phyloP scores from a whole-genome alignment of 805 yeast genomes.

The Metschnikowia reukaufii region DNA sequence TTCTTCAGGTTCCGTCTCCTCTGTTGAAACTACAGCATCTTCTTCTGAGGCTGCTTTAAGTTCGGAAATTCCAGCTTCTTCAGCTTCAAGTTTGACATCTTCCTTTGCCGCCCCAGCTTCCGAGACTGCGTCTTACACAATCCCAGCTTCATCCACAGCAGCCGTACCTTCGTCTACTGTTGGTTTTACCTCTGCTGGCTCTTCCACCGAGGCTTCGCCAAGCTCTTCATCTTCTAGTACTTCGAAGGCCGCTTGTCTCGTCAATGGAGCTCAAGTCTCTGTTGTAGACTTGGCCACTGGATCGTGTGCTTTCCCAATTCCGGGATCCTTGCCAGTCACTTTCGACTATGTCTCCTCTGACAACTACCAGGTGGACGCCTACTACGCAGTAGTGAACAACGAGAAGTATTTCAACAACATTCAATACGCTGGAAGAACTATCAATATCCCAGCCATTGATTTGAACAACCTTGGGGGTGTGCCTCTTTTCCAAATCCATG shows the following conservation, averaged over 20 bases:
- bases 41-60: too few relatives aligned
- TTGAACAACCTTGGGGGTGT: constrained; percentile 25
- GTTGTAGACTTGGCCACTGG: constrained; percentile 43
- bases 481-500: constrained; percentile 33
- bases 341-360: constrained; percentile 30
- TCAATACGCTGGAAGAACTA: constrained; percentile 30
- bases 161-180: too few relatives aligned
- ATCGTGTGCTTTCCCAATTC: constrained; percentile 38
- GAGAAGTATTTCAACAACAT: constrained; percentile 37
- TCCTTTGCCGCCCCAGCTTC: too few relatives aligned
- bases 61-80: too few relatives aligned
- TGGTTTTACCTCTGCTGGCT: constrained; percentile 7
- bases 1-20: too few relatives aligned
- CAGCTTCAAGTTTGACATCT: too few relatives aligned
- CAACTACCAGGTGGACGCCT: constrained; percentile 36
- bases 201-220: constrained; percentile 1
- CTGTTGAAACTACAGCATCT: too few relatives aligned
- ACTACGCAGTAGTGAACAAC: constrained; percentile 31
- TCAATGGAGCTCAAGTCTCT: constrained; percentile 33
- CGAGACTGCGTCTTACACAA: too few relatives aligned
- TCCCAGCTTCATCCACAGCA: too few relatives aligned
- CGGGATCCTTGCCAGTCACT: constrained; percentile 25
- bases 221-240: too few relatives aligned
- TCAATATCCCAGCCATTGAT: constrained; percentile 32
- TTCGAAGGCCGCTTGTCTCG: constrained; percentile 33